phyloP scores from a whole-genome alignment of 768 basidiomycete genomes.

The Trametes cinnabarina region DNA sequence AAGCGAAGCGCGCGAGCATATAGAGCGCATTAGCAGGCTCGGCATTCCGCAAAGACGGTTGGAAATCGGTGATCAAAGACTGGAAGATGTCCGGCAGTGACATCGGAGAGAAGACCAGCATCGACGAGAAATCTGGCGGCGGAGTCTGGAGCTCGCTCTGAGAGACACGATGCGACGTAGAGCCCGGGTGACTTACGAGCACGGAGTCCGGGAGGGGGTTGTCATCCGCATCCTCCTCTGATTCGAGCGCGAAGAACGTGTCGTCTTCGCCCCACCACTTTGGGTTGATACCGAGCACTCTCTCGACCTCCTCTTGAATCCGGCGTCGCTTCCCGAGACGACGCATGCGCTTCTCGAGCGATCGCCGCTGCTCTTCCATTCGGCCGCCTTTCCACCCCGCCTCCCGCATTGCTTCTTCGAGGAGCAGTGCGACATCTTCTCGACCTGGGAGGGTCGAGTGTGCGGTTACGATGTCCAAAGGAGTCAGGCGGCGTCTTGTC shows the following conservation, averaged over 20 bases:
- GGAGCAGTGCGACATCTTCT: conserved; percentile 79
- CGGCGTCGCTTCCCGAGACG: conserved; percentile 51
- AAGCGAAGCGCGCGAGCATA: conserved; percentile 91
- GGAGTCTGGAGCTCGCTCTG: conserved; percentile 55
- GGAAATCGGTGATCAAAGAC: conserved; percentile 76
- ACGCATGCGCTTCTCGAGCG: conserved; percentile 56
- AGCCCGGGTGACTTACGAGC: conserved; percentile 15
- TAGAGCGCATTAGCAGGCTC: conserved; percentile 92
- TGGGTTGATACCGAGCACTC: conserved; percentile 52
- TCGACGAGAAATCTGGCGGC: conserved; percentile 70
- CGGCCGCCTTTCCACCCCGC: conserved; percentile 79
- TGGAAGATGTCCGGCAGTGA: conserved; percentile 77
- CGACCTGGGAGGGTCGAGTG: conserved; percentile 79
- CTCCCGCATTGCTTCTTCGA: conserved; percentile 86
- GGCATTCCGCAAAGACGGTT: conserved; percentile 65
- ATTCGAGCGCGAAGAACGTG: conserved; percentile 30
- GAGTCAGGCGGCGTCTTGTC: conserved; percentile 77
- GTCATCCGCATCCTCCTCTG: conserved; percentile 49
- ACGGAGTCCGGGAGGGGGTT: conserved; percentile 36
- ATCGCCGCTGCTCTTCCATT: conserved; percentile 66
- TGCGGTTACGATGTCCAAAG: conserved; percentile 87
- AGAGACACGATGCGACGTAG: conserved; percentile 17
- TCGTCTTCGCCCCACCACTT: conserved; percentile 65
- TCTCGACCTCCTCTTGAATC: conserved; percentile 58
- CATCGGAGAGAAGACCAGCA: conserved; percentile 91